Evolutionary conservation across 1,139 yeast species (phyloP).

Genomic region (Saccharomyces hybrid): DNA sequence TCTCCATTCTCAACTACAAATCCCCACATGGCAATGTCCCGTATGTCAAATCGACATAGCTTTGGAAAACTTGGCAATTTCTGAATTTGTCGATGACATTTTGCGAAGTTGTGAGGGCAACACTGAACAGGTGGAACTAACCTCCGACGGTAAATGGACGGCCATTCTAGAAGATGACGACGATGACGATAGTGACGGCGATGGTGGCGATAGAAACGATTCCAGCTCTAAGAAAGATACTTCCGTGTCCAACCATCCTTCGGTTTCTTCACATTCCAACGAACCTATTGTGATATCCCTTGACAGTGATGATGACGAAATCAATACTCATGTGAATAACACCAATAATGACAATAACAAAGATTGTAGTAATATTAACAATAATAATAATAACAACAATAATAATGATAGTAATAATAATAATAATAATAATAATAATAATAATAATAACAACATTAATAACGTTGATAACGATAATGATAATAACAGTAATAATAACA

Average conservation of each 20-base stretch:
- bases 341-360: not conserved
- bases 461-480: not conserved
- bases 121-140: constrained; percentile 48
- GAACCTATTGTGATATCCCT: constrained; percentile 29
- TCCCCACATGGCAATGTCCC: constrained; percentile 66
- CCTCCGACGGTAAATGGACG: constrained; percentile 55
- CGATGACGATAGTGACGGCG: not conserved
- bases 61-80: constrained; percentile 49
- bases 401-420: constrained; percentile 1
- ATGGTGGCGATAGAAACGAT: constrained; percentile 6
- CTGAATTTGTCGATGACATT: constrained; percentile 53
- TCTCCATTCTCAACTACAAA: constrained; percentile 51
- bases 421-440: constrained; percentile 2
- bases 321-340: not conserved
- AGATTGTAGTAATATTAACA: not conserved
- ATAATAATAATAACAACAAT: constrained; percentile 1
- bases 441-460: constrained; percentile 7
- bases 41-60: constrained; percentile 44
- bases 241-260: not conserved
- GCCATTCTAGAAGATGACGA: constrained; percentile 31
- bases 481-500: no score
- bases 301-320: constrained; percentile 23
- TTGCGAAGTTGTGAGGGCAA: constrained; percentile 39
- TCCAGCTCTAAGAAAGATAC: not conserved
- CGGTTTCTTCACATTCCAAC: constrained; percentile 1